A percentile compares a stretch with the other conserved stretches of the same genome.
phyloP scores from a whole-genome alignment of 768 basidiomycete species.

The Suillus plorans region DNA sequence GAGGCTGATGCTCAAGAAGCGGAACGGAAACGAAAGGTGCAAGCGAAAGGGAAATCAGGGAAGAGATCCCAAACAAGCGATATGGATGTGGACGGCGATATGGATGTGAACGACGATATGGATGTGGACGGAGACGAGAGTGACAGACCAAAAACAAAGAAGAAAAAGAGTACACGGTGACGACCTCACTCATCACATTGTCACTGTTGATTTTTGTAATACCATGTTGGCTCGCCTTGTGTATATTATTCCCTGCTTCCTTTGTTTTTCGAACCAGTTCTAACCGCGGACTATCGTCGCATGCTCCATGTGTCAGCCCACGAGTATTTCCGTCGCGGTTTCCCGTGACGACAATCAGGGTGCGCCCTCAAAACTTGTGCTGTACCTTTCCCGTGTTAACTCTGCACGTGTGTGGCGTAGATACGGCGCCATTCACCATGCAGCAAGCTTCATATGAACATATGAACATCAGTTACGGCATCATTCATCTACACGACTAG shows the following conservation, averaged over 20 bases:
- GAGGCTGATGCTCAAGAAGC: conserved; percentile 19
- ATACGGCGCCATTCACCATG: neutral
- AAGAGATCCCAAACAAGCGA: neutral
- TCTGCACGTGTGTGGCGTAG: conserved; percentile 3
- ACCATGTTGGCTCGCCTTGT: neutral
- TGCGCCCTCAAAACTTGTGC: neutral
- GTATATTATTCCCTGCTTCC: conserved; percentile 1
- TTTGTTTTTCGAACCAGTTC: conserved; percentile 2
- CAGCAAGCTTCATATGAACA: neutral
- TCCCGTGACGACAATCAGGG: conserved; percentile 2
- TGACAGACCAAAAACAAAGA: neutral
- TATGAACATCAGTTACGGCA: neutral
- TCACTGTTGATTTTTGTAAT: neutral
- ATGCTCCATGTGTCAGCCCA: neutral
- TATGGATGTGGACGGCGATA: neutral
- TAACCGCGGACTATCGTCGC: neutral
- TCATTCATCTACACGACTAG: neutral
- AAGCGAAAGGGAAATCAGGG: neutral
- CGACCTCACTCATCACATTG: neutral
- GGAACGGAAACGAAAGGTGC: neutral
- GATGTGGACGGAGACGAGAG: neutral
- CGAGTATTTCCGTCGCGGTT: neutral
- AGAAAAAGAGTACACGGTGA: conserved; percentile 1
- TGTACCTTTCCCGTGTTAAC: neutral
- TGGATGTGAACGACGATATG: too few species aligned